Percentiles rank a stretch among this genome's conserved stretches.
Evolutionary conservation across 2,329 filamentous ascomycete species (phyloP).

Genomic region (Emmonsia crescens): DNA sequence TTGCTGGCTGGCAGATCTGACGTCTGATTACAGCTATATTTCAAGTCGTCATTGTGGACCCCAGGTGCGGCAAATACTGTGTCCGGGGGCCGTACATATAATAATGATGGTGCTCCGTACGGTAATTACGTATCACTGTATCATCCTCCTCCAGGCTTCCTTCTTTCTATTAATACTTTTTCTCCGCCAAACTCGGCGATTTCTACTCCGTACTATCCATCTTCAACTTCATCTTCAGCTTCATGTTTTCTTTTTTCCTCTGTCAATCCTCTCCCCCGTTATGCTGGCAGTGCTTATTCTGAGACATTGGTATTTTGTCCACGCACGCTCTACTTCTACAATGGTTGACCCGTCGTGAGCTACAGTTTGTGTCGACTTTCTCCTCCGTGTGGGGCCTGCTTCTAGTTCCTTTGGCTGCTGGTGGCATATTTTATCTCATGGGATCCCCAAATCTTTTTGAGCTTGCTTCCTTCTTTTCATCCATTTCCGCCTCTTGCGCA

Average conservation of each 20-base stretch:
- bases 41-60: no score
- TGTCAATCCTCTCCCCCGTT: background rate
- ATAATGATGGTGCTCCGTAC: background rate
- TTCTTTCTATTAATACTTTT: background rate
- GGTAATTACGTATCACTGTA: background rate
- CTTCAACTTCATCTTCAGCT: background rate
- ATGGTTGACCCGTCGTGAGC: background rate
- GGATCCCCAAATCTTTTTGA: background rate
- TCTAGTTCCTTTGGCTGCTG: background rate
- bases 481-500: background rate
- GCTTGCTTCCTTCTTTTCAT: background rate
- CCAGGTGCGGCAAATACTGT: background rate
- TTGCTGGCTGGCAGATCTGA: no score
- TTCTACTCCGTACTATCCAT: no score
- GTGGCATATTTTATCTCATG: background rate
- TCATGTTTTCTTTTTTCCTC: no score
- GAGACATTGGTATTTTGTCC: background rate
- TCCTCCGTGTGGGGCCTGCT: background rate
- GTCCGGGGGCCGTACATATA: background rate
- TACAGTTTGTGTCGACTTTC: background rate
- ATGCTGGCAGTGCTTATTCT: background rate
- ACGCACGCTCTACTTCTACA: background rate
- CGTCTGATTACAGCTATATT: no score
- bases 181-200: background rate
- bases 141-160: background rate